These are phyloP conservation scores for Penicillium sp. DNA, from an alignment of 2,329 filamentous ascomycete genomes.

Conservation along the genomic window DNA sequence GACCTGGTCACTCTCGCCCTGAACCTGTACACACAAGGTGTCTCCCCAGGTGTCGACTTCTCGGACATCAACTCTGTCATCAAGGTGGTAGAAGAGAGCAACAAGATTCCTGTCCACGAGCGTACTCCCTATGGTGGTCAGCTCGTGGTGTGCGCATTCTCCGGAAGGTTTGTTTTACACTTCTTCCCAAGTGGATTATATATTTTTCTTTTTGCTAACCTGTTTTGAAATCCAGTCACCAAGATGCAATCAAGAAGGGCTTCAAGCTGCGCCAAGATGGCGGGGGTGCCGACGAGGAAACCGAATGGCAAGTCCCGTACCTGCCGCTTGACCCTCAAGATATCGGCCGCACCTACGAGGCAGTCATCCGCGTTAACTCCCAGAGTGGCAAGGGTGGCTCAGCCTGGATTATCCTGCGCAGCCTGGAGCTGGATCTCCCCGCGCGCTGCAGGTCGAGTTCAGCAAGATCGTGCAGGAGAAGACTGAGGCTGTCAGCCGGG, in stretches of 20 bases:
- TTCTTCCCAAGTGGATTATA: background rate
- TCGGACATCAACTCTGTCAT: conserved; percentile 84
- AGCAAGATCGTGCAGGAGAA: conserved; percentile 79
- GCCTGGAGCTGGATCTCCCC: conserved; percentile 85
- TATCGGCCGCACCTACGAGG: conserved; percentile 95
- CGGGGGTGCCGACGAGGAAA: conserved; percentile 59
- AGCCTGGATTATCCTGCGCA: conserved; percentile 88
- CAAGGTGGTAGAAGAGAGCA: conserved; percentile 84
- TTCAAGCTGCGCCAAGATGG: conserved; percentile 64
- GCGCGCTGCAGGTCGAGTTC: conserved; percentile 88
- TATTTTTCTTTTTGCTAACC: background rate
- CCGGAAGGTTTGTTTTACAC: background rate
- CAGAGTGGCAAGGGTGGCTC: conserved; percentile 93
- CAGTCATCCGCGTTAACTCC: conserved; percentile 95
- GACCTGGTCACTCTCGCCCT: conserved; percentile 89
- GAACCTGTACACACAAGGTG: conserved; percentile 92
- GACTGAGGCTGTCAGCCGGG: conserved; percentile 76
- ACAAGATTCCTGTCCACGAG: conserved; percentile 90
- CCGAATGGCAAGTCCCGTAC: conserved; percentile 80
- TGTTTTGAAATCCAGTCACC: conserved; percentile 58
- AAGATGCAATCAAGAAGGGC: conserved; percentile 95
- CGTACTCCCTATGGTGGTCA: conserved; percentile 81
- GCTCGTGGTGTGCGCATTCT: conserved; percentile 9
- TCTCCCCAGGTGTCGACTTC: conserved; percentile 83
- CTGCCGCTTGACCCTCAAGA: conserved; percentile 89